Base-by-base conservation (phyloP, 1,284 basidiomycete species). In the Rhizoctonia solani region DNA sequence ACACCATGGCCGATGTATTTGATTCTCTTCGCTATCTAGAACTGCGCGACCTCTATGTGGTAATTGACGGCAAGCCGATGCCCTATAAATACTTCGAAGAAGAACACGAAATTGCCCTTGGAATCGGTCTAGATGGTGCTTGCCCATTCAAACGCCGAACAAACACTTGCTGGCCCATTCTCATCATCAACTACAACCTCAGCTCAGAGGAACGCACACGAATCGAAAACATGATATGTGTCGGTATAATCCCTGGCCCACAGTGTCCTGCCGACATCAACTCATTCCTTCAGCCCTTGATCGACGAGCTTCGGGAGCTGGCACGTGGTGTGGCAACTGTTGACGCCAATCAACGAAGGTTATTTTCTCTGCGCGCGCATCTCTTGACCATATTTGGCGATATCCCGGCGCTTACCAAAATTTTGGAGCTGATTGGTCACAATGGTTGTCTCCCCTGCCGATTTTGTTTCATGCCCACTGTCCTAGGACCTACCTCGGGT, bases 391-490 rank as follows among this genome's bases (percentile, higher is more conserved):
- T 50, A 1, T 66, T 66, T 53, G 68, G 69, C 1, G 68, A 70
- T 32, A 70, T 70, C 54, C 69, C 69, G 21, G 68, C 69, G 53
- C 47, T 5, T 70, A 68, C 23, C 30, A 44, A 5, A 65, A 69
- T 34, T 9, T 23, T 4, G 58, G 32, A 3, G 39, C 66, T 16
- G 30, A n/a, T n/a, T n/a, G n/a, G n/a, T n/a, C n/a, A n/a, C n/a
- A n/a, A n/a, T n/a, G n/a, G n/a, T n/a, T n/a, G n/a, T n/a, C n/a
- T n/a, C n/a, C n/a, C n/a, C n/a, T n/a, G n/a, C n/a, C n/a, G n/a
- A n/a, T n/a, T n/a, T n/a, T n/a, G n/a, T n/a, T n/a, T n/a, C n/a
- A n/a, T n/a, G 30, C 23, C 54, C 34, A 19, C 4, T 13, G 3
- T 5, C 23, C 16, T 49, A 53, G 11, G 23, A 14, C 54, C 25